Evolutionary conservation across 208 protist genomes (phyloP).

Genomic region (Novymonas esmeraldas): DNA sequence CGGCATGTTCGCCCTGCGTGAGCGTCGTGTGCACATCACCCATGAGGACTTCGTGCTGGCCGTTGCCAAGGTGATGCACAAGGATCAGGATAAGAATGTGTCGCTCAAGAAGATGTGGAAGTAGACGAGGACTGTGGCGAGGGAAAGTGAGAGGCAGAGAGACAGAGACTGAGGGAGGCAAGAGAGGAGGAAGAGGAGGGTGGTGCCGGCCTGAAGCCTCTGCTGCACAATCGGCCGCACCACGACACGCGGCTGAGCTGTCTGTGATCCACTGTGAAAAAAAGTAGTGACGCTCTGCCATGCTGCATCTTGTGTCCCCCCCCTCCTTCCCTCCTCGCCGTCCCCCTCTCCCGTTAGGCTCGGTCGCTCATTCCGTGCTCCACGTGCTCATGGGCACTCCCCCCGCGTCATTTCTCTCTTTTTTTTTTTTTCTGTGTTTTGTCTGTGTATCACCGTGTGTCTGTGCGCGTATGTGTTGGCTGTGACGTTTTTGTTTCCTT

Average conservation of each 20-base stretch:
- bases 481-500: too few relatives aligned
- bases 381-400: too few relatives aligned
- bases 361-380: too few relatives aligned
- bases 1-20: conserved; percentile 99
- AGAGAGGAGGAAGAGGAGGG: too few relatives aligned
- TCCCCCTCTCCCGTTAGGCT: background rate
- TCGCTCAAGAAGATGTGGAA: conserved; percentile 98
- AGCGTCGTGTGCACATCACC: conserved; percentile 99
- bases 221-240: too few relatives aligned
- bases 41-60: conserved; percentile 99
- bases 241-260: too few relatives aligned
- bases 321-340: background rate
- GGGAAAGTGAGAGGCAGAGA: background rate
- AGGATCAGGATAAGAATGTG: conserved; percentile 98
- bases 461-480: background rate
- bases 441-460: background rate
- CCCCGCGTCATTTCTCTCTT: background rate
- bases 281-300: too few relatives aligned
- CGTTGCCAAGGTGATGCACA: conserved; percentile 99
- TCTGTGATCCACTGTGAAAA: too few relatives aligned
- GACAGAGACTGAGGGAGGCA: background rate
- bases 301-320: too few relatives aligned
- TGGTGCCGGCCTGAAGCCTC: too few relatives aligned
- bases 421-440: background rate
- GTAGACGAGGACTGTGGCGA: conserved; percentile 27